phyloP scores from a whole-genome alignment of 495 filamentous ascomycete genomes.

The Venustampulla echinocandica region DNA sequence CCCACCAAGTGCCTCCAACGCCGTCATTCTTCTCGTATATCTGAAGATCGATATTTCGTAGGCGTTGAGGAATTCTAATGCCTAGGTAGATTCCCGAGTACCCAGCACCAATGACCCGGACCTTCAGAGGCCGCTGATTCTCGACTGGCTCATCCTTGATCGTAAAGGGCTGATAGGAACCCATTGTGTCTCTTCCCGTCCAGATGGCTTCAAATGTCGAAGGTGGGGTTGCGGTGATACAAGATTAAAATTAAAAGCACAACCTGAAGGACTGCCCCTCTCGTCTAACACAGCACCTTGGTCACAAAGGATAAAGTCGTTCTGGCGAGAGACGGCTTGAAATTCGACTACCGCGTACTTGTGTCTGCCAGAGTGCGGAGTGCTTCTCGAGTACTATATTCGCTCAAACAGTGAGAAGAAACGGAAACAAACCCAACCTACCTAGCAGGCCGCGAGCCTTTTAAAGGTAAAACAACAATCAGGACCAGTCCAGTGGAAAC shows the following conservation, averaged over 20 bases:
- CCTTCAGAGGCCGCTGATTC: conserved; percentile 35
- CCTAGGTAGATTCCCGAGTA: conserved; percentile 40
- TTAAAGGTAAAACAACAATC: too few relatives aligned
- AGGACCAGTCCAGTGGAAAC: too few relatives aligned
- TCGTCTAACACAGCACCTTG: too few relatives aligned
- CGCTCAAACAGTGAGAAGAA: too few relatives aligned
- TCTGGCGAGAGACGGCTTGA: too few relatives aligned
- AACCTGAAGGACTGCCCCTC: too few relatives aligned
- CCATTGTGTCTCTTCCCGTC: background rate
- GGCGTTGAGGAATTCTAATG: conserved; percentile 24
- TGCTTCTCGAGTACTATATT: too few relatives aligned
- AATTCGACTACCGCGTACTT: too few relatives aligned
- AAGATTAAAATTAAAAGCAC: background rate
- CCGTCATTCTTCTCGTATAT: conserved; percentile 77
- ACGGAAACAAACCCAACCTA: too few relatives aligned
- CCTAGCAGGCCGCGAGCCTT: too few relatives aligned
- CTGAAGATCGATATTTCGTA: conserved; percentile 35
- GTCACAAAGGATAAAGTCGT: too few relatives aligned
- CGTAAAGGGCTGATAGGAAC: background rate
- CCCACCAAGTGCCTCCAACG: conserved; percentile 52
- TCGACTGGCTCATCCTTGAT: conserved; percentile 37
- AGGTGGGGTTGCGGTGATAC: background rate
- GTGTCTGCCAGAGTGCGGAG: too few relatives aligned
- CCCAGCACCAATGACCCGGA: conserved; percentile 40
- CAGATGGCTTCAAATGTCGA: background rate